Conservation (phyloP, 1,284 basidiomycete species). For the Phaffia rhodozyma region DNA sequence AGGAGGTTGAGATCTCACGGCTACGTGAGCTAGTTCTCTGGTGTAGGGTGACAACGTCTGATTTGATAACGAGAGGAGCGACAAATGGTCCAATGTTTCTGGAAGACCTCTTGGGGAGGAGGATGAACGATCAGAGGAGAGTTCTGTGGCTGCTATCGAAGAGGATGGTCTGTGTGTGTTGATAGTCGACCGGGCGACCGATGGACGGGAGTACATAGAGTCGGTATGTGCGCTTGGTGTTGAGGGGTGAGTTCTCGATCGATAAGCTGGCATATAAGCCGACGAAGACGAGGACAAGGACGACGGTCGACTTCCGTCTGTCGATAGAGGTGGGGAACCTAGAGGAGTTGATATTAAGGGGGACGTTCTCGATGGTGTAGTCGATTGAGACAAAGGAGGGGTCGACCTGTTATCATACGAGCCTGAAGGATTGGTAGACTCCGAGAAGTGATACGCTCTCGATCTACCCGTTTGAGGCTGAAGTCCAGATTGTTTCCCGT, state of each 20-base stretch:
- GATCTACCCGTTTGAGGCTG: no score
- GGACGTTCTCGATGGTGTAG: no score
- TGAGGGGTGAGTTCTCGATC: conserved; percentile 17
- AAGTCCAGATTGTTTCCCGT: no score
- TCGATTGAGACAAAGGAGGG: no score
- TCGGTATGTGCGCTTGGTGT: conserved; percentile 16
- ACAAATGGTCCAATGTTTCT: conserved; percentile 67
- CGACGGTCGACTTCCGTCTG: not conserved
- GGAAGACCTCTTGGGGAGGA: conserved; percentile 22
- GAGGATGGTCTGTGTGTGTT: conserved; percentile 1
- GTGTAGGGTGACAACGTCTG: conserved; percentile 87
- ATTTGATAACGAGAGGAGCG: conserved; percentile 69
- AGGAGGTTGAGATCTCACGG: conserved; percentile 64
- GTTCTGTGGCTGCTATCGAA: conserved; percentile 4
- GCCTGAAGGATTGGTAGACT: no score
- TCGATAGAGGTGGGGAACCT: not conserved
- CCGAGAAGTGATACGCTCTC: no score
- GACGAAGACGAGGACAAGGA: conserved; percentile 23
- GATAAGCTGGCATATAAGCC: conserved; percentile 19
- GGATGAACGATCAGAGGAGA: conserved; percentile 18
- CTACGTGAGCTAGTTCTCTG: conserved; percentile 72
- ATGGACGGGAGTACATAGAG: no score
- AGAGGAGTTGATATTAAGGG: not conserved
- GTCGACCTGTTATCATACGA: no score
- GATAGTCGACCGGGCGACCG: no score